Evolutionary conservation across 2,329 filamentous ascomycete genomes (phyloP).

Genomic region (Ceratocystis colombiana): DNA sequence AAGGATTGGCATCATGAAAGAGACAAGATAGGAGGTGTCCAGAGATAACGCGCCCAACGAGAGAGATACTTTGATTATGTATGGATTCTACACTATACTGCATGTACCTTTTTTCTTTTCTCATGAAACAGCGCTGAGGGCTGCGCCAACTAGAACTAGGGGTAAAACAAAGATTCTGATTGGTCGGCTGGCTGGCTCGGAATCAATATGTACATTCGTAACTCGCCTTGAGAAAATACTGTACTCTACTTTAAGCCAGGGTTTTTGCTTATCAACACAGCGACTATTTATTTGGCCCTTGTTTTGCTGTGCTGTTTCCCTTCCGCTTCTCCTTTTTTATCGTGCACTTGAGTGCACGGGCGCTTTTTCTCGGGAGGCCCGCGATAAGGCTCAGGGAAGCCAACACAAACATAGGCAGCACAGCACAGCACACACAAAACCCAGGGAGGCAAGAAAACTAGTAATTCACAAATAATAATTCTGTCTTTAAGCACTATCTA

Average conservation of each 20-base stretch:
- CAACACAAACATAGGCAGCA: background rate
- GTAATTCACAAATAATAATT: background rate
- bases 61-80: background rate
- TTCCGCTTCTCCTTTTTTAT: background rate
- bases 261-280: background rate
- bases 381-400: background rate
- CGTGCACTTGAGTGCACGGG: background rate
- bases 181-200: background rate
- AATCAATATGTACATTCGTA: too few species aligned
- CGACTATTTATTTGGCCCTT: background rate
- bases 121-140: background rate
- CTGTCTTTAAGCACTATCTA: background rate
- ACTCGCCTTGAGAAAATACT: background rate
- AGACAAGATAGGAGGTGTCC: background rate
- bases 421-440: background rate
- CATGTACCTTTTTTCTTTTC: background rate
- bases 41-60: background rate
- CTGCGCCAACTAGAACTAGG: background rate
- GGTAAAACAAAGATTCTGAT: background rate
- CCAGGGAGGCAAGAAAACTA: background rate
- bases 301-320: background rate
- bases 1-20: background rate
- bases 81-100: background rate
- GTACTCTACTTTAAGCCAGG: background rate
- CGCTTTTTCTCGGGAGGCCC: conserved; percentile 8